Evolutionary conservation across 208 protist genomes (phyloP), one percentile per base, ranked within the genome.

Genomic region (Phytomonas francai): DNA sequence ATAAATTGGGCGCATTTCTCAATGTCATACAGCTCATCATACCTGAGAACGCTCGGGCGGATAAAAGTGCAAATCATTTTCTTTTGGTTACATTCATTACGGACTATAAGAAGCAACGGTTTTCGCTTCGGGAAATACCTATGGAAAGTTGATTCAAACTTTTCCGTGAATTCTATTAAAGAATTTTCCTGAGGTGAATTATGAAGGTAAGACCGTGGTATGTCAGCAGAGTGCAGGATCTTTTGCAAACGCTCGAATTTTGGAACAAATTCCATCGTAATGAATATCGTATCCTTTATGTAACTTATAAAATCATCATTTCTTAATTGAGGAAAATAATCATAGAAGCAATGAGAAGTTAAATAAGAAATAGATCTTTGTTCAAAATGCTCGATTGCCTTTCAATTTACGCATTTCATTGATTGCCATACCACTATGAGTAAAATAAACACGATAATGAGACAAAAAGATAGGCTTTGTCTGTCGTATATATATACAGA

Each of bases 51-150:
- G 1, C 91, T 95, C 0, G 95, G 95, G 12, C 88, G 82, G 45
- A 98, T 81, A 72, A 88, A 96, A 1, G 91, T 95, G 69, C 89
- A 96, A 59, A 98, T 90, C 73, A 97, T 88, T 66, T 97, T 97
- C 32, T 70, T 76, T 12, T 76, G 60, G 25, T 70, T 70, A 63
- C 80, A 84, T 72, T 97, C 92, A 69, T 97, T 97, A 29, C 73
- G 62, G 12, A 36, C 30, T 42, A 36, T 12, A 3, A 98, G 77
- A 3, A 97, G 78, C 2, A 97, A 77, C 16, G 79, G 83, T 29
- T 73, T 77, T 59, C 93, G 80, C 29, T 83, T 68, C 3, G 90
- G 92, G 65, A 84, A 96, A 60, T 90, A 92, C 54, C 85, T 82
- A 68, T 81, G 71, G 65, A 88, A 97, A 33, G 90, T 75, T 0